phyloP scores from a whole-genome alignment of 192 early-diverging fungal species.

The Coemansia sp. region DNA sequence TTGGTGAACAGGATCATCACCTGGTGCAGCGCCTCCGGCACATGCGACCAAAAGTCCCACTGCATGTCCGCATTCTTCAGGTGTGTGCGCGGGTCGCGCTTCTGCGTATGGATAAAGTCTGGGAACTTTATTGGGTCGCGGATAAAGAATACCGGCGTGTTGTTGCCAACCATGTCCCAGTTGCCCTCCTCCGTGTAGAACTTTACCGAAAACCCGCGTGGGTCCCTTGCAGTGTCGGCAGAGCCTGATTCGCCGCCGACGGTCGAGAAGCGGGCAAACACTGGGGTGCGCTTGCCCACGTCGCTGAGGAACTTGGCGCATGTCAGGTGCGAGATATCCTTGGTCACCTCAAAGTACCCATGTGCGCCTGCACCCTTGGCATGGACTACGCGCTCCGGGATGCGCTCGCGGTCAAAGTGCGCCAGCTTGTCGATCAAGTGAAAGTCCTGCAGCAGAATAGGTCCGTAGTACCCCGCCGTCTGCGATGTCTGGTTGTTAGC shows the following conservation, averaged over 20 bases:
- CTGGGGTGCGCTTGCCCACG: slow-evolving; percentile 65
- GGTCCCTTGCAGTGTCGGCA: slow-evolving; percentile 67
- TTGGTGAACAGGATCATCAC: slow-evolving; percentile 69
- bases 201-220: slow-evolving; percentile 72
- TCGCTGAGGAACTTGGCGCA: slow-evolving; percentile 63
- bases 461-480: slow-evolving; percentile 59
- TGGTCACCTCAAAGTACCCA: slow-evolving; percentile 72
- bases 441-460: slow-evolving; percentile 63
- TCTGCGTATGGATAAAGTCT: slow-evolving; percentile 61
- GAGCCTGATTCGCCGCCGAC: slow-evolving; percentile 63
- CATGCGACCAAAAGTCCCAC: slow-evolving; percentile 60
- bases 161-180: slow-evolving; percentile 82
- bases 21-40: slow-evolving; percentile 57
- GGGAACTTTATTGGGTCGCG: slow-evolving; percentile 69
- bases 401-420: slow-evolving; percentile 56
- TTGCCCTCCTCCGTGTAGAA: slow-evolving; percentile 78
- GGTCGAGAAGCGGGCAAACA: slow-evolving; percentile 68
- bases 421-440: slow-evolving; percentile 62
- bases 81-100: slow-evolving; percentile 65
- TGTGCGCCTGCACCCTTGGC: slow-evolving; percentile 61
- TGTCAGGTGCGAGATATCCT: slow-evolving; percentile 68
- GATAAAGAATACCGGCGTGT: slow-evolving; percentile 78
- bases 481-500: slow-evolving; percentile 66
- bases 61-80: slow-evolving; percentile 57
- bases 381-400: slow-evolving; percentile 64